Evolutionary conservation across 116 monocot genomes (phyloP), one percentile per base, ranked within the genome.

Genomic region (Posidonia oceanica): DNA sequence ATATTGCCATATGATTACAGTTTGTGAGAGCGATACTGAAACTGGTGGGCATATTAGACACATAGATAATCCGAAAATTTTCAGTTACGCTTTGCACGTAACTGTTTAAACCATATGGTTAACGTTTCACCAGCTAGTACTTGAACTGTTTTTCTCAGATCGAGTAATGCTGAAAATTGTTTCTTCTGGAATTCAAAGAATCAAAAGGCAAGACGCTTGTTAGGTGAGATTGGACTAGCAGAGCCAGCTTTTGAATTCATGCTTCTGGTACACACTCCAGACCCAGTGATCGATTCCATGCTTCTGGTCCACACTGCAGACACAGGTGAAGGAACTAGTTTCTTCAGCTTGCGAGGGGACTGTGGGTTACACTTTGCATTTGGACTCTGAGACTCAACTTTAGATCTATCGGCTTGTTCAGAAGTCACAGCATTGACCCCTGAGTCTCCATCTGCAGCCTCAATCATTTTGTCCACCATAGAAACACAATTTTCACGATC

Each of bases 341-440:
- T 65, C 65, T 65, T 65, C n/a, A 15, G 65, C 40, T 65, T 65
- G 7, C 3, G 40, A 39, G 65, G 36, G n/a, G 13, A 7, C 16
- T 2, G 14, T 14, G 40, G 18, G 40, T 65, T 16, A 41, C 36
- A 39, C 39, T 41, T 7, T 65, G 14, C 41, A n/a, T 65, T 65
- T 18, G 65, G 42, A 65, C 65, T 41, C 14, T 40, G 65, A 36
- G 8, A 11, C 4, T 20, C 29, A 53, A 20, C 68, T 54, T 5
- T 13, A 53, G 52, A 40, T 44, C 7, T 40, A 7, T 65, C 17
- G 41, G 3, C 41, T 7, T n/a, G 23, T 66, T 67, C 52, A 39
- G 67, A 67, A 22, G 52, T 66, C 3, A n/a, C 14, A 68, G 62
- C 21, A 52, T 73, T 59, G 4, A 59, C 20, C 36, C 68, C 56